phyloP scores from a whole-genome alignment of 805 yeast species.

The Spathaspora girioi region DNA sequence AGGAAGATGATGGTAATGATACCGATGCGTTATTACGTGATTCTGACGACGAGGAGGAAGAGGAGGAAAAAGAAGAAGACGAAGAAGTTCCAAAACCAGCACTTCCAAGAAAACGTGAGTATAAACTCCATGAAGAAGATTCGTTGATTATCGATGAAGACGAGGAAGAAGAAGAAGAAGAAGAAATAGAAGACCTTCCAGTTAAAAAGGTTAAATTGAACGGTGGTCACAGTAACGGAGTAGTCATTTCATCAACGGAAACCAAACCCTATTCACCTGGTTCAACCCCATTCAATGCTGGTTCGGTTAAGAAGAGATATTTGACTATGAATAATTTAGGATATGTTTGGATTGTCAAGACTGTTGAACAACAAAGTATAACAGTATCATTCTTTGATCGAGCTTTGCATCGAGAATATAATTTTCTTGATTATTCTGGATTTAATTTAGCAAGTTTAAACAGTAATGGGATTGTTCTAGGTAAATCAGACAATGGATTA shows the following conservation, averaged over 20 bases:
- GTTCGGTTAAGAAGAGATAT: constrained; percentile 59
- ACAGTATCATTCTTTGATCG: constrained; percentile 86
- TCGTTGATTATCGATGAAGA: constrained; percentile 34
- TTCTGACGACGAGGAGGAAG: constrained; percentile 7
- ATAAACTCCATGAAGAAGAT: constrained; percentile 26
- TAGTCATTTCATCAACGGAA: background rate
- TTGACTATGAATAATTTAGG: constrained; percentile 79
- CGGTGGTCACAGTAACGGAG: background rate
- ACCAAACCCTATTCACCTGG: constrained; percentile 79
- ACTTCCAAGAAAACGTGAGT: constrained; percentile 1
- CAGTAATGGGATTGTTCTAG: constrained; percentile 63
- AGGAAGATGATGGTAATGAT: constrained; percentile 5
- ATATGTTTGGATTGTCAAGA: constrained; percentile 71
- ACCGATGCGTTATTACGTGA: constrained; percentile 8
- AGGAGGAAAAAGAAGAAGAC: constrained; percentile 4
- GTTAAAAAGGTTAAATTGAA: constrained; percentile 2
- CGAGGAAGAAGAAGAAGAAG: constrained; percentile 21
- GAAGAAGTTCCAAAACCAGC: constrained; percentile 2
- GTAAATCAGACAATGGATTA: constrained; percentile 35
- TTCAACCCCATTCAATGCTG: constrained; percentile 60
- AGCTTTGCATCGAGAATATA: constrained; percentile 71
- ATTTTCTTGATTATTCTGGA: constrained; percentile 70
- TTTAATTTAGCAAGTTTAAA: constrained; percentile 77
- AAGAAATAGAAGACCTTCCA: background rate
- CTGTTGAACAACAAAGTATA: constrained; percentile 52